These are phyloP conservation scores for Penicillium psychrosexuale DNA, from an alignment of 2,329 filamentous ascomycete genomes.

Conservation along the genomic window DNA sequence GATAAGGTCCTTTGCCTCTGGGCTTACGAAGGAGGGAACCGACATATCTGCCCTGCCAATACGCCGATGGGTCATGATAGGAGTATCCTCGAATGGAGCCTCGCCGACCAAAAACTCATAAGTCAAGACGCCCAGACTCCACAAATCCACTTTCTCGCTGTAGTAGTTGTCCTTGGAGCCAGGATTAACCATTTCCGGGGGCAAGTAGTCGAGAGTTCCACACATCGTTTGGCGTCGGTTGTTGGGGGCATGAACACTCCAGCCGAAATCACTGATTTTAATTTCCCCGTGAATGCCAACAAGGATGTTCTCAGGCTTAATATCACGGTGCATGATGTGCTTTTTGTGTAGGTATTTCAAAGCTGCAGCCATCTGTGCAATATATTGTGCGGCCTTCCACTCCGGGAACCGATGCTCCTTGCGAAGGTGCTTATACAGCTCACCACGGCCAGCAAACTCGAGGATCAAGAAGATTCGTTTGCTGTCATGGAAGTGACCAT, in stretches of 20 bases:
- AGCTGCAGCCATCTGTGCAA: constrained; percentile 87
- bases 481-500: constrained; percentile 84
- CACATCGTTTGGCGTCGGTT: constrained; percentile 93
- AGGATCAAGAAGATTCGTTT: constrained; percentile 85
- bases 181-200: constrained; percentile 92
- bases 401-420: constrained; percentile 77
- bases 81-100: constrained; percentile 94
- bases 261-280: constrained; percentile 97
- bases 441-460: constrained; percentile 80
- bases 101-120: constrained; percentile 97
- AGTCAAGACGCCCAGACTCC: constrained; percentile 90
- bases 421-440: constrained; percentile 82
- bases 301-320: constrained; percentile 96
- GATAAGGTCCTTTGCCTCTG: constrained; percentile 88
- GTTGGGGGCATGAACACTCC: constrained; percentile 96
- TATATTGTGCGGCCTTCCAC: constrained; percentile 81
- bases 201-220: constrained; percentile 93
- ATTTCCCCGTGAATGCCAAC: constrained; percentile 96
- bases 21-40: constrained; percentile 82
- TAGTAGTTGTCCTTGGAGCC: constrained; percentile 82
- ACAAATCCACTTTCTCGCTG: constrained; percentile 91
- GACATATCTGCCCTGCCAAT: constrained; percentile 90
- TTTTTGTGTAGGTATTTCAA: constrained; percentile 91
- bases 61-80: constrained; percentile 86
- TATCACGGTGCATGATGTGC: constrained; percentile 95